Percentiles rank a stretch among this genome's conserved stretches.
phyloP scores from a whole-genome alignment of 148 eudicot species.

The Agrostemma githago region DNA sequence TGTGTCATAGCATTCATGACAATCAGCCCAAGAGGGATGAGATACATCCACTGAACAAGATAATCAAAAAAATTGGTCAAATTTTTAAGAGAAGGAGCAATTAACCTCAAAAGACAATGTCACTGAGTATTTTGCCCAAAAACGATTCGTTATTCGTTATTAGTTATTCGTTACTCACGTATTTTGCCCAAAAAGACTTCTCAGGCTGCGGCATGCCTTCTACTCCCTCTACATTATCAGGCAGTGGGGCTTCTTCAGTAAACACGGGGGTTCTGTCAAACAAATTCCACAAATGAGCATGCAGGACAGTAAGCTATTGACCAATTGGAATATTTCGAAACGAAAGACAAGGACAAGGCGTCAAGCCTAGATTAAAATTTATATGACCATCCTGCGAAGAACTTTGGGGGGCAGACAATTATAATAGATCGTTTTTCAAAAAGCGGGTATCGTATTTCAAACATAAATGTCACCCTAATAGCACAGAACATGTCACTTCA shows the following conservation, averaged over 20 bases:
- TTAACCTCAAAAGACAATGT: background rate
- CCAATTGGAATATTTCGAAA: conserved; percentile 1
- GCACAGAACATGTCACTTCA: background rate
- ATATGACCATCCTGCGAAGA: background rate
- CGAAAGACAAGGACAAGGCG: background rate
- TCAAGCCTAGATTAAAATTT: conserved; percentile 2
- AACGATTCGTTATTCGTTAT: no score
- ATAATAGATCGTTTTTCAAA: background rate
- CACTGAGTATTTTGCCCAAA: conserved; percentile 73
- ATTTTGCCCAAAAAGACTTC: conserved; percentile 95
- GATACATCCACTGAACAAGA: conserved; percentile 90
- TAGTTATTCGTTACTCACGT: no score
- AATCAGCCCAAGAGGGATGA: conserved; percentile 86
- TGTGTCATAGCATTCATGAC: conserved; percentile 92
- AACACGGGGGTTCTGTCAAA: conserved; percentile 71
- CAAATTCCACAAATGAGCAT: conserved; percentile 8
- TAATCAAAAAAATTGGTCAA: conserved; percentile 7
- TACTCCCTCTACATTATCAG: conserved; percentile 46
- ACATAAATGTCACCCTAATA: background rate
- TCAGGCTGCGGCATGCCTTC: conserved; percentile 72
- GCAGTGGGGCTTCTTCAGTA: conserved; percentile 55
- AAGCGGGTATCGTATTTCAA: background rate
- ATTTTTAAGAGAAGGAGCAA: background rate
- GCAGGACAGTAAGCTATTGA: background rate
- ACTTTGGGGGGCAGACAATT: background rate